Evolutionary conservation across 1,139 yeast species (phyloP).

Genomic region (Magnusiomyces magnusii): DNA sequence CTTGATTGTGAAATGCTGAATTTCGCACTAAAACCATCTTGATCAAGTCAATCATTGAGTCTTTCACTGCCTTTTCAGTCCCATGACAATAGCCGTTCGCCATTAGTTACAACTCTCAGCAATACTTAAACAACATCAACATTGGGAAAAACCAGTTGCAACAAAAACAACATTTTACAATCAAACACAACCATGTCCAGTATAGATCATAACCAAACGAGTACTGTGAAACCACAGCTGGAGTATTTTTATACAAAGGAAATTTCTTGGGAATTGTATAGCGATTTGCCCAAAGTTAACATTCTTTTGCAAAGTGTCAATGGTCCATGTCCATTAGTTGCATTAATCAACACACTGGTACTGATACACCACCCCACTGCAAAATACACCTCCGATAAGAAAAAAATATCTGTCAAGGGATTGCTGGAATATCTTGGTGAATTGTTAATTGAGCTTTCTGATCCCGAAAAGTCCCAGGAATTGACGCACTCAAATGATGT

Average conservation of each 20-base stretch:
- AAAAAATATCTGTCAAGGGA: conserved; percentile 24
- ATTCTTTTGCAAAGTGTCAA: conserved; percentile 72
- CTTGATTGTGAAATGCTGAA: too few relatives aligned
- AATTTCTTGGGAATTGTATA: conserved; percentile 6
- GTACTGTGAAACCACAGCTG: too few relatives aligned
- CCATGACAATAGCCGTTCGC: too few relatives aligned
- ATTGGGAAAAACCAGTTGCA: too few relatives aligned
- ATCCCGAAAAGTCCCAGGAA: conserved; percentile 3
- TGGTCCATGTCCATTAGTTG: conserved; percentile 89
- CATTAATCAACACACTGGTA: conserved; percentile 60
- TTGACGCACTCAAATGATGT: conserved; percentile 23
- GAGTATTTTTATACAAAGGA: conserved; percentile 12
- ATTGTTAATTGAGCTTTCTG: conserved; percentile 34
- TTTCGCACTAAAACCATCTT: too few relatives aligned
- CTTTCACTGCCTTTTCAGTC: too few relatives aligned
- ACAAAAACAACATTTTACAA: not conserved
- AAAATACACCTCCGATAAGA: conserved; percentile 21
- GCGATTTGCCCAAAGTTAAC: conserved; percentile 13
- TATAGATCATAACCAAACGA: too few relatives aligned
- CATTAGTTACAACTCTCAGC: too few relatives aligned
- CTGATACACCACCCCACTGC: conserved; percentile 25
- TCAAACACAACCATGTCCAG: not conserved
- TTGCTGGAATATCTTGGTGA: conserved; percentile 31
- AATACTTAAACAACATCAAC: too few relatives aligned
- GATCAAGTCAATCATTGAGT: too few relatives aligned